Conservation (phyloP, 176 grass and related monocot species). For the Raddia distichophylla region DNA sequence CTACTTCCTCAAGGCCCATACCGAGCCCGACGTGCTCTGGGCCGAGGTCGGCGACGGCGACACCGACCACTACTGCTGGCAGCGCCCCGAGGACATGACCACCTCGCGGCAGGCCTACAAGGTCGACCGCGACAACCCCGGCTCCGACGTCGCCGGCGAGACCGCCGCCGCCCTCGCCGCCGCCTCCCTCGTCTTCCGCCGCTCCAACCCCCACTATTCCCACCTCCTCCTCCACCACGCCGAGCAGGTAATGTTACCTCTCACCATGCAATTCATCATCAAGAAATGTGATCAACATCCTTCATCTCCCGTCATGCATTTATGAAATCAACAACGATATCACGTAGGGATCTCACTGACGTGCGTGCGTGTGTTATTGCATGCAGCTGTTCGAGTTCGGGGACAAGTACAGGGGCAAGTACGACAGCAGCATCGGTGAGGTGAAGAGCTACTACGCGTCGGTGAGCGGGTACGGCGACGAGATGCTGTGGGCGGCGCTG, state of each 20-base stretch:
- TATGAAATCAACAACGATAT: neutral
- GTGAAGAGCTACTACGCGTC: constrained; percentile 53
- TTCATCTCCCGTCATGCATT: neutral
- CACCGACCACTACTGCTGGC: constrained; percentile 66
- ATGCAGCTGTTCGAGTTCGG: constrained; percentile 53
- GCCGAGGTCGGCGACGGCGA: constrained; percentile 64
- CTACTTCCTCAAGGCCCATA: constrained; percentile 63
- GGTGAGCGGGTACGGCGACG: constrained; percentile 65
- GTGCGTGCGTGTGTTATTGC: neutral
- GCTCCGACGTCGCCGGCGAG: constrained; percentile 51
- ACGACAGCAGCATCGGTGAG: constrained; percentile 48
- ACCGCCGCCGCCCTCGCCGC: constrained; percentile 57
- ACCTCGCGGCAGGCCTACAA: constrained; percentile 52
- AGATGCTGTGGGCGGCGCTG: constrained; percentile 68
- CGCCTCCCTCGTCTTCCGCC: constrained; percentile 44
- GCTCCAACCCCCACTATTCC: constrained; percentile 36
- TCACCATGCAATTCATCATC: neutral
- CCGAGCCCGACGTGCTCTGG: constrained; percentile 59
- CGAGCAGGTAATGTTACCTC: constrained; percentile 14
- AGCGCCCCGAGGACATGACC: constrained; percentile 65
- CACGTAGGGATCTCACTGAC: neutral
- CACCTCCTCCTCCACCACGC: constrained; percentile 47
- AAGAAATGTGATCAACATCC: too few relatives aligned
- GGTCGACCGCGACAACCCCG: constrained; percentile 44
- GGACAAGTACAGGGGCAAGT: constrained; percentile 54